Base-by-base conservation (phyloP, 257 asterid genomes). In the Nicotiana benthamiana region DNA sequence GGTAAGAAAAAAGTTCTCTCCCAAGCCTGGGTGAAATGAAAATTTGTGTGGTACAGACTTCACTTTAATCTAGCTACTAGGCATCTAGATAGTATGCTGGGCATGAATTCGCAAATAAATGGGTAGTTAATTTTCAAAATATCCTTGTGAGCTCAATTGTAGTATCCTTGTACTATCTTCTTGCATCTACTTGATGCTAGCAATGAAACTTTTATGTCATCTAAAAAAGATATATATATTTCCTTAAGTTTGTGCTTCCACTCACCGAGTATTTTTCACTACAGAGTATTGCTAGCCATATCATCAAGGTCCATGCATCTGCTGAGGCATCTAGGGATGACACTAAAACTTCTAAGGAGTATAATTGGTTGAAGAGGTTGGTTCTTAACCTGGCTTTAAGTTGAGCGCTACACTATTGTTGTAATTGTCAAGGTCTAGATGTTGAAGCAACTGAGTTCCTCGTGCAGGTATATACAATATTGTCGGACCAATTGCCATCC, bases 351-450 rank as follows among this genome's bases (percentile, higher is more conserved):
- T 32, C 92, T 75, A 96, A 92, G 86, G 97, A 90, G 87, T 92
- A 96, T 84, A 92, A 92, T 87, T 96, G 99, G 99, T 89, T 96
- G 88, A 94, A 93, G 83, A 94, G 98, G 99, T 96, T 61, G 60
- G 56, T 75, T 75, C 48, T 43, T 81, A 28, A 9, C 66, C 65
- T 5, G 52, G 75, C 61, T 77, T 57, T 62, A 74, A 24, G 61
- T 48, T 74, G 4, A 15, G 78, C 61, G 15, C 61, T 74, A 24
- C 9, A 74, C 32, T 48, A 20, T 70, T 70, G 34, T 8, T 74
- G 78, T 74, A 48, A 24, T n/a, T 74, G 8, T 7, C 11, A 74
- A 74, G 59, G 24, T 27, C 51, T 57, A 16, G 12, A 67, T 81
- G 67, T 84, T 87, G 75, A 89, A 51, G 59, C 83, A 63, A 63